Conservation (phyloP, 2,329 filamentous ascomycete species). For the Pestalotiopsis sp. region DNA sequence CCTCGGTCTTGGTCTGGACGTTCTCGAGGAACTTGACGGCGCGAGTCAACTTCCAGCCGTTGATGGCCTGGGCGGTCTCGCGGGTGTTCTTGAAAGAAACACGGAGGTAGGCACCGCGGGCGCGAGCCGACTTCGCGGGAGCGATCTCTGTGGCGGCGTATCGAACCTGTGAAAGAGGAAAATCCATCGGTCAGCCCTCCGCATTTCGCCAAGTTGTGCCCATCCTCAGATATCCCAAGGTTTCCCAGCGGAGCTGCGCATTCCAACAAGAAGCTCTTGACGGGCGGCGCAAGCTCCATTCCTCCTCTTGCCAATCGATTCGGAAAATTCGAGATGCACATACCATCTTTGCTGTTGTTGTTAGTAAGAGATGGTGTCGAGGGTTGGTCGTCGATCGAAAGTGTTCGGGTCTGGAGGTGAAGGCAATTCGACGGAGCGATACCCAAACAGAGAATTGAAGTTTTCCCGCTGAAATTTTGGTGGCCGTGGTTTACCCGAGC, state of each 20-base stretch:
- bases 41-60: conserved; percentile 96
- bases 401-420: conserved; percentile 41
- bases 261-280: neutral
- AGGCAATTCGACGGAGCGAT: conserved; percentile 29
- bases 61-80: conserved; percentile 99
- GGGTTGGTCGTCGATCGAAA: conserved; percentile 51
- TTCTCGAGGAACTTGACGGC: conserved; percentile 98
- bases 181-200: conserved; percentile 22
- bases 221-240: neutral
- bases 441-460: conserved; percentile 30
- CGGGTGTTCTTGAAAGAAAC: conserved; percentile 99
- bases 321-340: conserved; percentile 31
- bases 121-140: conserved; percentile 91
- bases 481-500: conserved; percentile 15
- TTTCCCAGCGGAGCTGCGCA: neutral
- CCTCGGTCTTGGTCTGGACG: conserved; percentile 95
- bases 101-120: conserved; percentile 97
- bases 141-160: conserved; percentile 92
- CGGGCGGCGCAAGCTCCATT: neutral
- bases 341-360: conserved; percentile 61
- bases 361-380: conserved; percentile 57
- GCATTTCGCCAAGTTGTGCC: neutral
- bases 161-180: conserved; percentile 68
- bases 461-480: conserved; percentile 41
- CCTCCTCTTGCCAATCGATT: conserved; percentile 10